A percentile compares a stretch with the other conserved stretches of the same genome.
Evolutionary conservation across 345 rosid genomes (phyloP).

Genomic region (Balakata baccata): DNA sequence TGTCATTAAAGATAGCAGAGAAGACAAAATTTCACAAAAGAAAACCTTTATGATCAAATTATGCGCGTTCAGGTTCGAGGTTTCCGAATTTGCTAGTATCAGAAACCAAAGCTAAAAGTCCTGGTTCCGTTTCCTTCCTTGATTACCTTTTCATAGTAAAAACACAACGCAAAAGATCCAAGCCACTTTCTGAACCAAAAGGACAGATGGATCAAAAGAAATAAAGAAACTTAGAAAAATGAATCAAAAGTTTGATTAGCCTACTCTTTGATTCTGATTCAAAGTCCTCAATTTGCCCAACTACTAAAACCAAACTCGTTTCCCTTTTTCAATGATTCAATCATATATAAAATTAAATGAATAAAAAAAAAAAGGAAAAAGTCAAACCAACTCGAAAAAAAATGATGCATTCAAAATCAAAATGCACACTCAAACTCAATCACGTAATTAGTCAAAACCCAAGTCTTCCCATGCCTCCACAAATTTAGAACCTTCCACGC

Average conservation of each 20-base stretch:
- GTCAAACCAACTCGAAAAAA: slow-evolving; percentile 9
- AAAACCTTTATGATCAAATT: slow-evolving; percentile 2
- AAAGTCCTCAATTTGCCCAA: slow-evolving; percentile 8
- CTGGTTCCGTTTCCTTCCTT: not conserved
- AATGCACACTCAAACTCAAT: slow-evolving; percentile 3
- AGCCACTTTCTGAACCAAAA: not conserved
- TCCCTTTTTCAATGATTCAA: not conserved
- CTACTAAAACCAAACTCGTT: slow-evolving; percentile 8
- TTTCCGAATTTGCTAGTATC: not conserved
- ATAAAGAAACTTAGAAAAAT: not conserved
- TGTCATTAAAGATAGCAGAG: not conserved
- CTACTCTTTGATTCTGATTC: slow-evolving; percentile 1
- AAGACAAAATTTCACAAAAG: not conserved
- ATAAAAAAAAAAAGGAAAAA: not conserved
- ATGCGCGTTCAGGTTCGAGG: not conserved
- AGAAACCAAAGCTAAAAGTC: not conserved
- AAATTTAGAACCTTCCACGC: not conserved
- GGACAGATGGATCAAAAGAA: not conserved
- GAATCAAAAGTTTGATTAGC: not conserved
- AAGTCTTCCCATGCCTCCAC: not conserved
- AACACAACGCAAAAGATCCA: not conserved
- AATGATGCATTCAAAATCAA: slow-evolving; percentile 4
- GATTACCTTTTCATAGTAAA: not conserved
- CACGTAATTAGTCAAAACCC: not conserved
- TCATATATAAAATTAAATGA: not conserved